These are phyloP conservation scores for Neonectria hederae DNA, from an alignment of 2,329 filamentous ascomycete genomes.

Conservation along the genomic window DNA sequence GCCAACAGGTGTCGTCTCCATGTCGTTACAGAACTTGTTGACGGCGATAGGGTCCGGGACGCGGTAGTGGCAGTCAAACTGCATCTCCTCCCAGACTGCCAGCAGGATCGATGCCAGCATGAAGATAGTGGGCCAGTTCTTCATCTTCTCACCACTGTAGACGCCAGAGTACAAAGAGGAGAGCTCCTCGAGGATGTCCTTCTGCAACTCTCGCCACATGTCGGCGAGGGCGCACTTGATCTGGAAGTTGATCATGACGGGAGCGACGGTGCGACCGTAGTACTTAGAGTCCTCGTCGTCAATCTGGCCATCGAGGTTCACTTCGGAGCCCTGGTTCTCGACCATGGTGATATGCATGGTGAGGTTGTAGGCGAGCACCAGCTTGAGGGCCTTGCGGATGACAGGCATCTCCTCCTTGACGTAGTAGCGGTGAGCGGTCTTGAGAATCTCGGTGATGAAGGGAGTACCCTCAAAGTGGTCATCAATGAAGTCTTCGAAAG, in stretches of 20 bases:
- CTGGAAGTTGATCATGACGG: constrained; percentile 99
- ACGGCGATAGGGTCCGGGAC: constrained; percentile 85
- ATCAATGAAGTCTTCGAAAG: constrained; percentile 92
- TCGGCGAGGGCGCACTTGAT: constrained; percentile 97
- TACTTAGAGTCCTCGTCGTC: constrained; percentile 87
- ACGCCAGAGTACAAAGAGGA: constrained; percentile 95
- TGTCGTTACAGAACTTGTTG: constrained; percentile 94
- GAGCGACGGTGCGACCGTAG: constrained; percentile 88
- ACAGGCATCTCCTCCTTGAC: constrained; percentile 86
- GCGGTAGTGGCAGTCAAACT: constrained; percentile 97
- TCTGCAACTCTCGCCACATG: constrained; percentile 98
- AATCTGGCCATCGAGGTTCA: constrained; percentile 81
- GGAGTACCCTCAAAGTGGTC: constrained; percentile 96
- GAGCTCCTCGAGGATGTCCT: constrained; percentile 94
- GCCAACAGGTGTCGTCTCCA: constrained; percentile 95
- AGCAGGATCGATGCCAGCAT: constrained; percentile 93
- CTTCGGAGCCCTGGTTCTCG: constrained; percentile 85
- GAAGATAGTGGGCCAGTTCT: constrained; percentile 99
- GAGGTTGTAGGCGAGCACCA: constrained; percentile 94
- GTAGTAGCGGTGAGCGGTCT: constrained; percentile 95
- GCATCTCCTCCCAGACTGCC: constrained; percentile 98
- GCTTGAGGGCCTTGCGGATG: constrained; percentile 93
- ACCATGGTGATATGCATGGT: constrained; percentile 95
- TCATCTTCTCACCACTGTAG: constrained; percentile 95
- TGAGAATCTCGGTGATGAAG: constrained; percentile 94